A percentile compares a stretch with the other conserved stretches of the same genome.
Evolutionary conservation across 805 yeast species (phyloP).

Genomic region (Teunomyces kruisii): DNA sequence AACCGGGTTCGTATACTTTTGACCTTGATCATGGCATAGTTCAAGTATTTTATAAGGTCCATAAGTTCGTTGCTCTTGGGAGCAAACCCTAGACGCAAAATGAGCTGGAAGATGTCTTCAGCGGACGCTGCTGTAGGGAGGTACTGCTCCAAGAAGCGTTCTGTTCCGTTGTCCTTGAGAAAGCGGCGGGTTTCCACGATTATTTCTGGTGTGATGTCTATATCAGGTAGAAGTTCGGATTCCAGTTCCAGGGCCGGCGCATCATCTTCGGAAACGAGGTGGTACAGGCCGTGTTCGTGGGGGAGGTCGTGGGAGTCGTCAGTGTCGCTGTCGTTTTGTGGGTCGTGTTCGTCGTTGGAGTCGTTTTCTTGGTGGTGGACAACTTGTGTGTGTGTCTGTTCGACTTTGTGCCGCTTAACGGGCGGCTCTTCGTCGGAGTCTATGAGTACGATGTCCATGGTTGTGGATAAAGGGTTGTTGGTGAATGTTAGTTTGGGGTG

Average conservation of each 20-base stretch:
- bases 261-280: slow-evolving; percentile 1
- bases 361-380: neutral
- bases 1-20: slow-evolving; percentile 54
- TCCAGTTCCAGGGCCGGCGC: neutral
- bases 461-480: slow-evolving; percentile 6
- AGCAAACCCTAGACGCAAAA: slow-evolving; percentile 63
- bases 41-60: slow-evolving; percentile 51
- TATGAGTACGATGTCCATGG: slow-evolving; percentile 24
- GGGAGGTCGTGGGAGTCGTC: neutral
- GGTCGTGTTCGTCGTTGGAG: neutral
- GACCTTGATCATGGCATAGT: slow-evolving; percentile 66
- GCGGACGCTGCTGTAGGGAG: slow-evolving; percentile 61
- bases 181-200: slow-evolving; percentile 36
- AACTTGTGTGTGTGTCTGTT: neutral
- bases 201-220: slow-evolving; percentile 10
- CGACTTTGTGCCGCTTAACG: neutral
- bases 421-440: slow-evolving; percentile 21
- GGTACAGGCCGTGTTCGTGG: neutral
- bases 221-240: neutral
- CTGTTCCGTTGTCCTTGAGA: slow-evolving; percentile 60
- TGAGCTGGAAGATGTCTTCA: slow-evolving; percentile 55
- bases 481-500: slow-evolving; percentile 2
- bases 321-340: neutral
- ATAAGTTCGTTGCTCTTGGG: slow-evolving; percentile 44
- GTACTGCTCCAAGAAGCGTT: slow-evolving; percentile 57